These are phyloP conservation scores for Podosphaera xanthii DNA, from an alignment of 2,329 filamentous ascomycete genomes.

Conservation along the genomic window DNA sequence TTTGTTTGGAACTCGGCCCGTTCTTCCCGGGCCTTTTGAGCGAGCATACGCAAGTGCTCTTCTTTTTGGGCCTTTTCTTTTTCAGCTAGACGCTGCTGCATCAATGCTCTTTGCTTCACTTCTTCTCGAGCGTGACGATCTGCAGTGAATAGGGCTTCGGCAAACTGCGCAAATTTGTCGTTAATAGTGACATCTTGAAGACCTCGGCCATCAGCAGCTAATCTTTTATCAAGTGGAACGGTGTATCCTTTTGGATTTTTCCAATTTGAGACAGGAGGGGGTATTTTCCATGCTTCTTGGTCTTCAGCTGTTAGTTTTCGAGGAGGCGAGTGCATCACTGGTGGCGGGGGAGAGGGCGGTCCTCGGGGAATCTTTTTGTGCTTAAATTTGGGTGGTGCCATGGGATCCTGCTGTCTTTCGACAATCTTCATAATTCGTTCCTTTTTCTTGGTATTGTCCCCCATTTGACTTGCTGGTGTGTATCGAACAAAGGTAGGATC, in stretches of 20 bases:
- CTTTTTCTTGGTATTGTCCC: conserved; percentile 61
- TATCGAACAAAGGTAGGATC: conserved; percentile 91
- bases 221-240: conserved; percentile 78
- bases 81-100: conserved; percentile 91
- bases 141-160: conserved; percentile 81
- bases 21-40: conserved; percentile 80
- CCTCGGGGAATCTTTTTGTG: conserved; percentile 94
- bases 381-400: conserved; percentile 97
- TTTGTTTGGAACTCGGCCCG: conserved; percentile 31
- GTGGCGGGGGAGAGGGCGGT: conserved; percentile 76
- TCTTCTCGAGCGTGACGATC: conserved; percentile 90
- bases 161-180: conserved; percentile 94
- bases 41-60: conserved; percentile 67
- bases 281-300: conserved; percentile 87
- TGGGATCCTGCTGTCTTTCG: conserved; percentile 74
- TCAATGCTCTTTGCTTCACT: conserved; percentile 71
- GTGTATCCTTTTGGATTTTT: conserved; percentile 99
- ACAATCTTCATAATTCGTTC: conserved; percentile 98
- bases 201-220: conserved; percentile 80
- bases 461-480: conserved; percentile 93
- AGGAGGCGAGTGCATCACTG: conserved; percentile 84
- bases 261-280: conserved; percentile 87
- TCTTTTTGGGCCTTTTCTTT: conserved; percentile 93
- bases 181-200: conserved; percentile 90
- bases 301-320: conserved; percentile 90